These are phyloP conservation scores for Nannizzia gypsea DNA, from an alignment of 2,329 filamentous ascomycete species.

Conservation along the genomic window DNA sequence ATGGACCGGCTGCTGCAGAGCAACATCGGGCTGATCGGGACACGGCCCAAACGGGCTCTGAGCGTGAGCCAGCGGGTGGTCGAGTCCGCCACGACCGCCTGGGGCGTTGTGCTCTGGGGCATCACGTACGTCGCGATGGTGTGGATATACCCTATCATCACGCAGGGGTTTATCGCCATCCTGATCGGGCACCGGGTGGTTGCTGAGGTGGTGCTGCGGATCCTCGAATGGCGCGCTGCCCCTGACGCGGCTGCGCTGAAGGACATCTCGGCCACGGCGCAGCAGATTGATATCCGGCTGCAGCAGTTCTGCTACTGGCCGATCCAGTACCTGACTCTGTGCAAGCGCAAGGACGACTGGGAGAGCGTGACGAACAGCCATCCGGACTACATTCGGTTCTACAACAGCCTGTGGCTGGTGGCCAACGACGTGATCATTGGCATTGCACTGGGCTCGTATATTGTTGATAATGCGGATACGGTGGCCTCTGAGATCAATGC, in stretches of 20 bases:
- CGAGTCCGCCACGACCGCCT: conserved; percentile 78
- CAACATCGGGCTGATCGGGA: conserved; percentile 75
- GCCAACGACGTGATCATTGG: conserved; percentile 98
- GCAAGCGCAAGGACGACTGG: conserved; percentile 85
- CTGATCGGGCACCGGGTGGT: conserved; percentile 68
- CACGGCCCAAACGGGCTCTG: conserved; percentile 66
- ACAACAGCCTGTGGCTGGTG: conserved; percentile 96
- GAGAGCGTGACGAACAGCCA: conserved; percentile 90
- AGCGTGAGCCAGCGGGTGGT: conserved; percentile 93
- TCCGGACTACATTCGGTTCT: conserved; percentile 96
- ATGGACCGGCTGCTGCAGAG: conserved; percentile 74
- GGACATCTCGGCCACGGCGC: conserved; percentile 89
- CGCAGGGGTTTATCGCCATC: conserved; percentile 59
- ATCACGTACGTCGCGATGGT: conserved; percentile 59
- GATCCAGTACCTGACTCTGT: conserved; percentile 83
- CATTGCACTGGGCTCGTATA: conserved; percentile 89
- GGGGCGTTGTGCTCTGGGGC: conserved; percentile 58
- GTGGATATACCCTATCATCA: conserved; percentile 68
- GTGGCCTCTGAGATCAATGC: conserved; percentile 69
- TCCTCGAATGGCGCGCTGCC: conserved; percentile 75
- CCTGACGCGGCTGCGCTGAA: conserved; percentile 76
- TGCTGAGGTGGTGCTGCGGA: conserved; percentile 63
- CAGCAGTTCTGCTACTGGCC: conserved; percentile 99
- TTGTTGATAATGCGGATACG: conserved; percentile 83
- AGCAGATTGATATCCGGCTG: conserved; percentile 91